Percentiles rank a stretch among this genome's conserved stretches.
These are phyloP conservation scores for Claviceps paspali DNA, from an alignment of 2,329 filamentous ascomycete genomes.

Conservation along the genomic window DNA sequence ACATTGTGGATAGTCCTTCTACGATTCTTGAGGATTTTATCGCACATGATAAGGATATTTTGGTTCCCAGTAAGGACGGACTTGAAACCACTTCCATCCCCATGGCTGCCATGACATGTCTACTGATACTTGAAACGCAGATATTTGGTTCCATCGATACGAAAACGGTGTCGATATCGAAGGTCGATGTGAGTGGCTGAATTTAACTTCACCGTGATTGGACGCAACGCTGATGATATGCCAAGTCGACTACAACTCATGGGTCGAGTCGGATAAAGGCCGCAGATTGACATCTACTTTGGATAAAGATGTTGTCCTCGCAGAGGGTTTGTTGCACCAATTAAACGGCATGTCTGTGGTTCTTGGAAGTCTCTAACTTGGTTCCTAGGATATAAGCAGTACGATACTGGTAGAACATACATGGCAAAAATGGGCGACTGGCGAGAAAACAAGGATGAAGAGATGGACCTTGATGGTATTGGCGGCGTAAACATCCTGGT, in stretches of 20 bases:
- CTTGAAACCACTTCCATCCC: not conserved
- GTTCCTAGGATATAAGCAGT: constrained; percentile 69
- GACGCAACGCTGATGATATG: constrained; percentile 5
- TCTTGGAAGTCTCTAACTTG: constrained; percentile 8
- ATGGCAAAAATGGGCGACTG: constrained; percentile 88
- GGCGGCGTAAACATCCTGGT: constrained; percentile 95
- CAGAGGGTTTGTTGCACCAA: constrained; percentile 50
- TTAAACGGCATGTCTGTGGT: not conserved
- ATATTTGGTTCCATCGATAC: constrained; percentile 95
- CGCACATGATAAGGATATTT: constrained; percentile 78
- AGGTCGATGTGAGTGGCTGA: constrained; percentile 62
- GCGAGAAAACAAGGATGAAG: constrained; percentile 79
- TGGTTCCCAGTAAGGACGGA: constrained; percentile 71
- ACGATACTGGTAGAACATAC: constrained; percentile 75
- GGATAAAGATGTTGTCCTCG: constrained; percentile 68
- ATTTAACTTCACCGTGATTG: not conserved
- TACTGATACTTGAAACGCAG: constrained; percentile 30
- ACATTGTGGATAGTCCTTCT: constrained; percentile 80
- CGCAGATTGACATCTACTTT: constrained; percentile 58
- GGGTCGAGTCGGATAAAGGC: constrained; percentile 83
- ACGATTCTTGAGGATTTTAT: constrained; percentile 91
- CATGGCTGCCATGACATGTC: constrained; percentile 1
- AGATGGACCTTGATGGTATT: constrained; percentile 86
- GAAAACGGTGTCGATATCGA: constrained; percentile 72
- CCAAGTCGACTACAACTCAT: constrained; percentile 94